Conservation (phyloP, 2,329 filamentous ascomycete genomes). For the Pseudogymnoascus sp. region DNA sequence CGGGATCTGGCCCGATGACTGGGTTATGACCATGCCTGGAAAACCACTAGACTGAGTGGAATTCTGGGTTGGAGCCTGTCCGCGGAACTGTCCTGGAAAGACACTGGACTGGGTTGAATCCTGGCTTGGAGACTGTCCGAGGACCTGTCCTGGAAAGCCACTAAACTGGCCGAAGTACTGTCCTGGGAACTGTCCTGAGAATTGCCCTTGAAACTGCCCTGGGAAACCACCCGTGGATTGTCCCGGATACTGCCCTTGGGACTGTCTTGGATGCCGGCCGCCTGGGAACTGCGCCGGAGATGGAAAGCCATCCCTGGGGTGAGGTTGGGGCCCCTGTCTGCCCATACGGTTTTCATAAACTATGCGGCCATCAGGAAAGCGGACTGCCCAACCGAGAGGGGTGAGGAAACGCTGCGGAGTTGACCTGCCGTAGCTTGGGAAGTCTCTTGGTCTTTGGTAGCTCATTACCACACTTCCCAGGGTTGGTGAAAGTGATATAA, state of each 20-base stretch:
- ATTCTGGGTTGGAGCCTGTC: not conserved
- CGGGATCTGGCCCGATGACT: not conserved
- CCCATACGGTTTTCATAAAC: not conserved
- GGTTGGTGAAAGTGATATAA: not conserved
- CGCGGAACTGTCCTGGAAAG: not conserved
- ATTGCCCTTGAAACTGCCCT: not conserved
- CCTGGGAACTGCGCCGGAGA: not conserved
- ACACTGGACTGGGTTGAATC: not conserved
- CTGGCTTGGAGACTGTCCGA: not conserved
- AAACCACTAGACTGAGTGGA: not conserved
- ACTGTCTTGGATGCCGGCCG: not conserved
- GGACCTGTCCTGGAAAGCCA: not conserved
- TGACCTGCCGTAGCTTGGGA: not conserved
- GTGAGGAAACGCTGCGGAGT: not conserved
- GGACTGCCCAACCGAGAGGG: conserved; percentile 3
- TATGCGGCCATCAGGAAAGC: not conserved
- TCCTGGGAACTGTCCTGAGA: not conserved
- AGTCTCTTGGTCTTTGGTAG: not conserved
- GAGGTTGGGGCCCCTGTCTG: not conserved
- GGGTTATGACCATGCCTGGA: not conserved
- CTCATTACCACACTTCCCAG: not conserved
- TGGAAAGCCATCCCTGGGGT: not conserved
- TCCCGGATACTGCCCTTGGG: not conserved
- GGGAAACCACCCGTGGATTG: not conserved
- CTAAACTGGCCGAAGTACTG: no score